A percentile compares a stretch with the other conserved stretches of the same genome.
These are phyloP conservation scores for Metschnikowia noctiluminum DNA, from an alignment of 805 yeast genomes.

Conservation along the genomic window DNA sequence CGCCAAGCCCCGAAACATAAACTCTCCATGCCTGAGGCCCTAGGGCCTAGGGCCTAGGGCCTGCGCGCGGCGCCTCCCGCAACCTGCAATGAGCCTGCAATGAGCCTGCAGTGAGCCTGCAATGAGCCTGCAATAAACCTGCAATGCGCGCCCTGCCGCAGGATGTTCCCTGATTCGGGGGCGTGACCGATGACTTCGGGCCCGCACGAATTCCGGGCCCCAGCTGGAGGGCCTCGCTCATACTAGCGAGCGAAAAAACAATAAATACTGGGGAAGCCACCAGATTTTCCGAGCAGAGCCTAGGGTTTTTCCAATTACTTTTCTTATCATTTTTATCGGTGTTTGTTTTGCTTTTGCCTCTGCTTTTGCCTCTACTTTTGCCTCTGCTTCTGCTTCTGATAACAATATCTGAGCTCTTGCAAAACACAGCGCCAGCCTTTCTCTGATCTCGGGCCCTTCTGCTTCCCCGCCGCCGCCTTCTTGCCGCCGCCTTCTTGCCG, in stretches of 20 bases:
- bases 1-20: no score
- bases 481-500: no score
- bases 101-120: not conserved
- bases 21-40: no score
- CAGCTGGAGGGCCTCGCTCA: not conserved
- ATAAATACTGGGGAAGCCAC: not conserved
- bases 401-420: no score
- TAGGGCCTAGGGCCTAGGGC: no score
- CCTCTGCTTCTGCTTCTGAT: not conserved
- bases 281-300: not conserved
- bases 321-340: not conserved
- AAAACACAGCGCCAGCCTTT: no score
- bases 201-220: constrained; percentile 2
- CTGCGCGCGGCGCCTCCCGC: not conserved
- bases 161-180: constrained; percentile 3
- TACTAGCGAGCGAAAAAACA: not conserved
- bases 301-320: not conserved
- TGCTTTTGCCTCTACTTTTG: not conserved
- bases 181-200: constrained; percentile 3
- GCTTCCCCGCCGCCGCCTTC: no score
- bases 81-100: not conserved
- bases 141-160: not conserved
- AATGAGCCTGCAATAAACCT: no score
- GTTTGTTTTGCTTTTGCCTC: not conserved
- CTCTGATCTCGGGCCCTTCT: no score